Conservation (phyloP, 306 rosid species). For the Ormosia semicastrata region DNA sequence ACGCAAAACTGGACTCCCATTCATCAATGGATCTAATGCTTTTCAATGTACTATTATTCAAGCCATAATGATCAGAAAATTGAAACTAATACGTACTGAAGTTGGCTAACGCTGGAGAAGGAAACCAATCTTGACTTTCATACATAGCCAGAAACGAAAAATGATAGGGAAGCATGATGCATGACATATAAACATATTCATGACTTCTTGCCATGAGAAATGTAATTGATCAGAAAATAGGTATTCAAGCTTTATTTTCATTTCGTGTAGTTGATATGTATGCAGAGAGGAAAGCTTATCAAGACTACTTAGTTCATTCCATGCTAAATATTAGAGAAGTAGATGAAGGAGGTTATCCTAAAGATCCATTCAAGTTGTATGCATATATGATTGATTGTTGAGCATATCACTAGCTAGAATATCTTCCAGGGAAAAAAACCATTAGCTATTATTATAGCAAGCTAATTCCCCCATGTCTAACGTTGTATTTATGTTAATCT, state of each 20-base stretch:
- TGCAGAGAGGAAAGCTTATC: background rate
- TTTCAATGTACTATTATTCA: background rate
- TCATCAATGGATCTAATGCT: background rate
- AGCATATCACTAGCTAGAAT: background rate
- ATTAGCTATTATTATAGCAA: background rate
- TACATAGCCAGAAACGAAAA: background rate
- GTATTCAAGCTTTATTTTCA: background rate
- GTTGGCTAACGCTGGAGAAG: background rate
- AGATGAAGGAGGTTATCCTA: constrained; percentile 5
- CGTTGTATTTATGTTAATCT: background rate
- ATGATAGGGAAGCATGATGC: background rate
- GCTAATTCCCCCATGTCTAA: background rate
- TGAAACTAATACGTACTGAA: background rate
- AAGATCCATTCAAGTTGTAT: background rate
- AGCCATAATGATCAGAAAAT: background rate
- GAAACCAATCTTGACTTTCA: background rate
- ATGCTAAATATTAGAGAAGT: background rate
- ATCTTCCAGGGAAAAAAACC: background rate
- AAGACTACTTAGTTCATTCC: background rate
- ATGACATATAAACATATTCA: background rate
- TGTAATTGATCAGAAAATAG: background rate
- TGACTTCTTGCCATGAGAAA: background rate
- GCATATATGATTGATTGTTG: background rate
- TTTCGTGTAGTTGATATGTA: background rate
- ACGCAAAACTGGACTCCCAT: background rate